Base-by-base conservation (phyloP, 495 filamentous ascomycete species). In the Hyaloscypha hepaticicola region DNA sequence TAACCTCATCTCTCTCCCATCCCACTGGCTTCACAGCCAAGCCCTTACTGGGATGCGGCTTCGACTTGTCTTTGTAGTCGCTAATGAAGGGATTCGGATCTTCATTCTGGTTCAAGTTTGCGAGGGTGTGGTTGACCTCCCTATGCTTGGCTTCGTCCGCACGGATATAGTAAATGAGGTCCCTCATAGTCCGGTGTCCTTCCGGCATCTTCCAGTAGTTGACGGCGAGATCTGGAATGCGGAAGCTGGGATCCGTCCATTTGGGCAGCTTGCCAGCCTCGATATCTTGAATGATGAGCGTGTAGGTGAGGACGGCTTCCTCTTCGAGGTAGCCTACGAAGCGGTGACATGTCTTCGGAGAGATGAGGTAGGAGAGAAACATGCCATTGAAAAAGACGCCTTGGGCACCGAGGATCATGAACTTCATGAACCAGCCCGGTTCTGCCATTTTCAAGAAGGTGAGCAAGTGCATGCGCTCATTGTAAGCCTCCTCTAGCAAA, bases 291-390 rank as follows among this genome's bases (percentile, higher is more conserved):
- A 99, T 91, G 62, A 88, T 88, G 9, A 92, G 86, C 0, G 92
- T 92, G 78, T 99, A 99, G 3, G 96, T 99, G 69, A 96, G 84
- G 4, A 97, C 93, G 1, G 96, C 96, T 71, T 99, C 95, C 75
- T 98, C 95, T 74, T 98, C 96, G 27, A 98, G 83, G 68, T 97
- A 97, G 1, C 95, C 95, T 55, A 98, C 94, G 73, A 99, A 99
- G 51, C 95, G 90, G 75, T 99, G 95, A 71, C 88, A 93, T 66
- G 91, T 96, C 48, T 89, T 87, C 1, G 95, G 94, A 0, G 91
- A 93, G 56, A 97, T 75, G 26, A 99, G 85, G 77, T 98, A 99
- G 55, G 88, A 82, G 51, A 96, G 27, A 84, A 98, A 96, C 73
- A 99, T 85, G 65, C 86, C 85, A 76, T 98, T 99, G 84, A 96